Evolutionary conservation across 148 eudicot species (phyloP).

Genomic region (Vaccinium corymbosum): DNA sequence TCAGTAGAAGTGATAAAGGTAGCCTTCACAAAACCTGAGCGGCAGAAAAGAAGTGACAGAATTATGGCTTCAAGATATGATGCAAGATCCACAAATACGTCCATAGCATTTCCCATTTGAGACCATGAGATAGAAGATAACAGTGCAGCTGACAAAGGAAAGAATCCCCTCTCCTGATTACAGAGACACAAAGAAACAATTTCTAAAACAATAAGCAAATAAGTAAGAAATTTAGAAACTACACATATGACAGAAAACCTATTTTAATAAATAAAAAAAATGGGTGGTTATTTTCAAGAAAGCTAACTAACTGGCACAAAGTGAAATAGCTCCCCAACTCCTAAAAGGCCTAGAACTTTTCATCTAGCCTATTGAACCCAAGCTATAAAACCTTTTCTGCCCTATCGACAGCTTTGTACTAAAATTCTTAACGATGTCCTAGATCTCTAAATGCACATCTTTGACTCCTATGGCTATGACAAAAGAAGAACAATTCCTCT

Average conservation of each 20-base stretch:
- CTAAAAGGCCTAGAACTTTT: not conserved
- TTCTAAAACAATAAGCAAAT: not conserved
- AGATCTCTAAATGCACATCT: not conserved
- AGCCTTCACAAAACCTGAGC: constrained; percentile 59
- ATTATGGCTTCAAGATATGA: constrained; percentile 65
- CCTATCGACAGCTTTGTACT: not conserved
- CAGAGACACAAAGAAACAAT: constrained; percentile 6
- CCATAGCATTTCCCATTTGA: constrained; percentile 46
- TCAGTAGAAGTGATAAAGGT: not conserved
- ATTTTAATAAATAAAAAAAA: not conserved
- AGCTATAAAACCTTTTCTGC: not conserved
- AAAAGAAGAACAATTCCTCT: not conserved
- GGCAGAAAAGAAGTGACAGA: constrained; percentile 80
- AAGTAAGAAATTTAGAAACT: not conserved
- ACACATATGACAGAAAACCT: not conserved
- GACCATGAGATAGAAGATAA: constrained; percentile 59
- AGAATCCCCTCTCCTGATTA: constrained; percentile 89
- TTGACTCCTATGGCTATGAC: not conserved
- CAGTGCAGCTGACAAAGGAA: constrained; percentile 86
- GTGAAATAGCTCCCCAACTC: not conserved
- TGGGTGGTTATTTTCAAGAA: constrained; percentile 5
- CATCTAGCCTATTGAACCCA: not conserved
- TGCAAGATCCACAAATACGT: constrained; percentile 60
- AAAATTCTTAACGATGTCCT: not conserved
- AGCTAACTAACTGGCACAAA: not conserved